Conservation (phyloP, 1,284 basidiomycete genomes). For the Xanthoconium separans region DNA sequence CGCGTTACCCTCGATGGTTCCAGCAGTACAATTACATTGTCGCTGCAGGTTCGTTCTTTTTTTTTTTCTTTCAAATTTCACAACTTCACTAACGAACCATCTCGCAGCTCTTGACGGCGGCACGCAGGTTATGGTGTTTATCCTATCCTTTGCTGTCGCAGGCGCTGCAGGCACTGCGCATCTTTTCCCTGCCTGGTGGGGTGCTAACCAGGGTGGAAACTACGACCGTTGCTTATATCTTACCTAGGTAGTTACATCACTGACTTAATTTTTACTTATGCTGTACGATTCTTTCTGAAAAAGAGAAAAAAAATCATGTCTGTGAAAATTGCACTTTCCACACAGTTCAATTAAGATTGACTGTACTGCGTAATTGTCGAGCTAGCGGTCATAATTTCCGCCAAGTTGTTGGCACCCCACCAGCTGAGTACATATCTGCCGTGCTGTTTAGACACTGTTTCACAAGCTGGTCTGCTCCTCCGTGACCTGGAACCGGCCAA, state of each 20-base stretch:
- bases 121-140: constrained; percentile 67
- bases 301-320: too few species aligned
- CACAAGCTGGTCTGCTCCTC: constrained; percentile 42
- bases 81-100: not conserved
- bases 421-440: too few species aligned
- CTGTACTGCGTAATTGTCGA: too few species aligned
- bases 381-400: too few species aligned
- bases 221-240: constrained; percentile 20
- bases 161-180: constrained; percentile 55
- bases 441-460: constrained; percentile 41
- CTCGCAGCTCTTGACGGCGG: constrained; percentile 54
- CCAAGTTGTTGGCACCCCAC: too few species aligned
- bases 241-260: too few species aligned
- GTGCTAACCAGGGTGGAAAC: constrained; percentile 42
- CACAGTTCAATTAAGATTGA: too few species aligned
- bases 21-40: constrained; percentile 49
- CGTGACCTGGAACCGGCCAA: too few species aligned
- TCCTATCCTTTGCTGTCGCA: constrained; percentile 70
- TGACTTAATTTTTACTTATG: too few species aligned
- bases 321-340: too few species aligned
- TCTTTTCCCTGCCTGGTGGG: constrained; percentile 48
- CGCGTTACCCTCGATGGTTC: constrained; percentile 57
- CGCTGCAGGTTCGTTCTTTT: constrained; percentile 34
- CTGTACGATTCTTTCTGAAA: too few species aligned
- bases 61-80: too few species aligned